Evolutionary conservation across 768 basidiomycete species (phyloP).

Genomic region (Tephrocybe sp.): DNA sequence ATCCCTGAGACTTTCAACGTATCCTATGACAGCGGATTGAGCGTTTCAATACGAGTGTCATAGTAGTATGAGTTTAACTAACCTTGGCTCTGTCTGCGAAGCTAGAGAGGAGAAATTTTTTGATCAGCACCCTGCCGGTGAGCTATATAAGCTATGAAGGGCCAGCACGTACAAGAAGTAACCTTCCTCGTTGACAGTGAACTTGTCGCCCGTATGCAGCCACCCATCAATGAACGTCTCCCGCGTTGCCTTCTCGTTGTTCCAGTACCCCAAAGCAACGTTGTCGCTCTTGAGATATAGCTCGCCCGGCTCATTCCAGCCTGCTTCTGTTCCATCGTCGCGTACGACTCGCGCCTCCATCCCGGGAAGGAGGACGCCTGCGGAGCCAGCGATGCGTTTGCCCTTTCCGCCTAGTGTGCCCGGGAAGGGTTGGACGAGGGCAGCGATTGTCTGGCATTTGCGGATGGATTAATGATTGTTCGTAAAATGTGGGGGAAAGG

Average conservation of each 20-base stretch:
- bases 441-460: constrained; percentile 50
- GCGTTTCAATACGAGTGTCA: not conserved
- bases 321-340: constrained; percentile 50
- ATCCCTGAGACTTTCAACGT: constrained; percentile 76
- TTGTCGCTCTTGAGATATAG: constrained; percentile 52
- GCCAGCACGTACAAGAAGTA: constrained; percentile 56
- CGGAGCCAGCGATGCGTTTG: constrained; percentile 36
- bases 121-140: not conserved
- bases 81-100: constrained; percentile 81
- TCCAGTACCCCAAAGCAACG: constrained; percentile 68
- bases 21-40: constrained; percentile 41
- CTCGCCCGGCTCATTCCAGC: constrained; percentile 60
- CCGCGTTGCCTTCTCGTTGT: constrained; percentile 61
- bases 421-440: constrained; percentile 39
- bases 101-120: constrained; percentile 29
- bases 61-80: not conserved
- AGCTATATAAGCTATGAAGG: not conserved
- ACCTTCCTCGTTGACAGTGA: constrained; percentile 56
- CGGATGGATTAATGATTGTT: not conserved
- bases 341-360: constrained; percentile 51
- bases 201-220: constrained; percentile 73
- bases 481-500: not conserved
- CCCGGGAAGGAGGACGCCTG: constrained; percentile 61
- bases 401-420: constrained; percentile 44
- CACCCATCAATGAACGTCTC: constrained; percentile 73